Evolutionary conservation across 495 filamentous ascomycete genomes (phyloP).

Genomic region (Beverwykella pulmonaria): DNA sequence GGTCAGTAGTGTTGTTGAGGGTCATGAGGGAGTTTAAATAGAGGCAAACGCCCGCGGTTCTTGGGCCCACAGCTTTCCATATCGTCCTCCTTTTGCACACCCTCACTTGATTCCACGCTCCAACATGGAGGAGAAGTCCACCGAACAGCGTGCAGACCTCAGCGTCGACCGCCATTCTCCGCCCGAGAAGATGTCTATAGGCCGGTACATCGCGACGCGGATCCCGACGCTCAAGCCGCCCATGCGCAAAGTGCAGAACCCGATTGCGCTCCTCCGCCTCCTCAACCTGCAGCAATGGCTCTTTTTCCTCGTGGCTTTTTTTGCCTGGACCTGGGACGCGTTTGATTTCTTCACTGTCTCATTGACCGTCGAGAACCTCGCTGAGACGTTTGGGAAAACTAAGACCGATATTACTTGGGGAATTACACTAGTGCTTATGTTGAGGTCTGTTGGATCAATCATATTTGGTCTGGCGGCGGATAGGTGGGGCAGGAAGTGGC

Average conservation of each 20-base stretch:
- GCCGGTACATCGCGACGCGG: constrained; percentile 55
- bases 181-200: constrained; percentile 34
- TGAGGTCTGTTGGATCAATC: constrained; percentile 71
- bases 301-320: constrained; percentile 66
- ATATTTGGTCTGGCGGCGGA: constrained; percentile 79
- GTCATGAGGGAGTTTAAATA: too few species aligned
- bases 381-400: constrained; percentile 64
- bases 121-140: constrained; percentile 7
- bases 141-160: constrained; percentile 4
- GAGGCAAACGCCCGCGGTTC: too few species aligned
- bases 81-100: too few species aligned
- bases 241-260: constrained; percentile 78
- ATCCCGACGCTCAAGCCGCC: constrained; percentile 73
- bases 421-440: constrained; percentile 83
- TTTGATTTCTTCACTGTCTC: constrained; percentile 94
- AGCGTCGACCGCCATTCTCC: constrained; percentile 1
- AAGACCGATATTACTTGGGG: constrained; percentile 87
- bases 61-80: too few species aligned
- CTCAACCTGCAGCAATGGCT: constrained; percentile 80
- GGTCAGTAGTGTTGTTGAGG: too few species aligned
- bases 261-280: constrained; percentile 65
- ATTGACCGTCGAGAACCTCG: constrained; percentile 69
- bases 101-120: too few species aligned
- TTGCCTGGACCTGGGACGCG: constrained; percentile 72
- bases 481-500: constrained; percentile 86